Conservation (phyloP, 192 early-diverging fungal genomes). For the Fimicolochytrium jonesii region DNA sequence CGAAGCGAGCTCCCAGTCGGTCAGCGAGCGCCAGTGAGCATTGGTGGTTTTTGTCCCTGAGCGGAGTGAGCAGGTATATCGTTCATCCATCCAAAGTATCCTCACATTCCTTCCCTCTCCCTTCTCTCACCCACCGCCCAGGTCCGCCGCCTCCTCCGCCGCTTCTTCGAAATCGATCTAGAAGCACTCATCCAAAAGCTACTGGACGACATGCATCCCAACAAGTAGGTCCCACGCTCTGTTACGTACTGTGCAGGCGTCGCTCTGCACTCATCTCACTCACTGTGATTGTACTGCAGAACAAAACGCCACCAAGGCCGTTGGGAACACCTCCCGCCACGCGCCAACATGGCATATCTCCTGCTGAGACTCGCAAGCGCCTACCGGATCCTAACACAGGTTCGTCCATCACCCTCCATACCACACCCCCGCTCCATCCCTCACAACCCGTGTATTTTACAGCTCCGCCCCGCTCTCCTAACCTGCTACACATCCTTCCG, state of each 20-base stretch:
- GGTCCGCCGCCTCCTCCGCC: background rate
- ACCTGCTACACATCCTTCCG: conserved; percentile 9
- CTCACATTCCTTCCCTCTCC: no score
- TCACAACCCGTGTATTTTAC: no score
- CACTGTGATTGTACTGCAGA: background rate
- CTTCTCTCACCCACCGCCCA: no score
- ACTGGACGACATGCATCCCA: conserved; percentile 11
- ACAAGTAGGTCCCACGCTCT: no score
- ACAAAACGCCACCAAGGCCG: background rate
- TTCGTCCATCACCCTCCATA: background rate
- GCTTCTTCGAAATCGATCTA: background rate
- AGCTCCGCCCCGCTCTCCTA: no score
- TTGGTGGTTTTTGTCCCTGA: background rate
- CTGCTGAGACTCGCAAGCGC: background rate
- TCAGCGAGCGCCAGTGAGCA: no score
- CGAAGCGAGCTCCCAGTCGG: no score
- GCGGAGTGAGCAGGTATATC: background rate
- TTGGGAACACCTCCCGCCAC: conserved; percentile 4
- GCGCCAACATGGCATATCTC: background rate
- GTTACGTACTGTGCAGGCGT: background rate
- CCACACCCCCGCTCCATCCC: no score
- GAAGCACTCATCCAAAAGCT: background rate
- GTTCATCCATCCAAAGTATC: no score
- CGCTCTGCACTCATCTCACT: background rate
- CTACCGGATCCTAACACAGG: background rate